Base-by-base conservation (phyloP, 805 yeast genomes). In the Teunomyces aglyptinius region DNA sequence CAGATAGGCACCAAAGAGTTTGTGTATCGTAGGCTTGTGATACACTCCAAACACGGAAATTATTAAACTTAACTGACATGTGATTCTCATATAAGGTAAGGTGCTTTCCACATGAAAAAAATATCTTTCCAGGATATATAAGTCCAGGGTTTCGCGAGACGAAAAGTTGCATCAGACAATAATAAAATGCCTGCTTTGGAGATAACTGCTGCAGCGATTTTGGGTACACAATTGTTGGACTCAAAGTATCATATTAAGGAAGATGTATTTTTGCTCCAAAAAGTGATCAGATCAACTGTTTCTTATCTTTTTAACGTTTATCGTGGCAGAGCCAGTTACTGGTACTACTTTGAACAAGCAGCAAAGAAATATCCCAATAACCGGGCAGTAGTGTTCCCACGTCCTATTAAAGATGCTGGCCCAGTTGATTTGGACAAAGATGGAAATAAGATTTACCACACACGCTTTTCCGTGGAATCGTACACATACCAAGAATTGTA, bases 401-500 rank as follows among this genome's bases (percentile, higher is more conserved):
- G 80, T 52, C 81, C 81, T 1, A 58, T 52, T 22, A 49, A 51
- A 33, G 57, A 65, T 49, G 59, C 68, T 10, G 62, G 63, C 1
- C 55, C 66, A 1, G 47, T 60, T 13, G 51, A 46, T 41, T 38
- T 53, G 4, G 67, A 61, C 53, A 41, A 55, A 2, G 40, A 72
- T 49, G 75, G 72, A 61, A 70, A 35, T 64, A 68, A 56, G 64
- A 73, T 41, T 50, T 75, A 47, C 53, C 86, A 81, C 52, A 77
- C 75, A 29, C 80, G 77, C 44, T 91, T 85, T 60, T 63, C 63
- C 8, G 53, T 87, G 36, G 90, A 88, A 57, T 57, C 64, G 10
- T 85, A 71, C 60, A 86, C 96, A 0, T 91, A 86, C 63, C 65
- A 67, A 45, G 84, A 90, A 65, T 64, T 87, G 36, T 83, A 85